Evolutionary conservation across 768 basidiomycete species (phyloP).

Genomic region (Lactarius pseudohatsudake): DNA sequence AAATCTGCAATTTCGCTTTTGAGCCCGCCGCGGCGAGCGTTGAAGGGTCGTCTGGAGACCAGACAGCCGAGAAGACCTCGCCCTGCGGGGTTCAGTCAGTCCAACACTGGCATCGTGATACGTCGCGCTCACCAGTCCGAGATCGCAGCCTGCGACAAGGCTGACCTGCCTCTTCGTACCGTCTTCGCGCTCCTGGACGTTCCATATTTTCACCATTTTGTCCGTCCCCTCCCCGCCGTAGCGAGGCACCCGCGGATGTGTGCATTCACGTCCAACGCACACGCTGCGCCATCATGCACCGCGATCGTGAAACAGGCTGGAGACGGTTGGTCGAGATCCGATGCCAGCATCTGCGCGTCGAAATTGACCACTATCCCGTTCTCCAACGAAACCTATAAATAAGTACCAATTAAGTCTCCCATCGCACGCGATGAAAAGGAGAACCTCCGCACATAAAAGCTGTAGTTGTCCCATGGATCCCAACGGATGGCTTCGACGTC

Average conservation of each 20-base stretch:
- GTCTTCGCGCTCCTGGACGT: constrained; percentile 66
- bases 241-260: constrained; percentile 87
- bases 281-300: constrained; percentile 90
- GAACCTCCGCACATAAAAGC: constrained; percentile 71
- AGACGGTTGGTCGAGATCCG: constrained; percentile 58
- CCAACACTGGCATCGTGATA: neutral
- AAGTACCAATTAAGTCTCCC: neutral
- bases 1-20: constrained; percentile 90
- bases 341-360: constrained; percentile 81
- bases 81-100: constrained; percentile 53
- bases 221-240: constrained; percentile 95
- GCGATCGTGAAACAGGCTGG: constrained; percentile 84
- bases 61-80: constrained; percentile 90
- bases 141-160: constrained; percentile 82
- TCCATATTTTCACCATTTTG: constrained; percentile 97
- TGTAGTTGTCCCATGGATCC: constrained; percentile 92
- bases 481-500: constrained; percentile 94
- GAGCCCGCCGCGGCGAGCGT: constrained; percentile 94
- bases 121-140: constrained; percentile 72
- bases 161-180: constrained; percentile 73
- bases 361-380: constrained; percentile 93
- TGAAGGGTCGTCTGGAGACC: constrained; percentile 93
- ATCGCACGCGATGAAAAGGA: constrained; percentile 4
- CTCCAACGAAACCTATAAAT: constrained; percentile 80
- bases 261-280: constrained; percentile 88